Conservation (phyloP, 257 asterid genomes). For the Salvia splendens region DNA sequence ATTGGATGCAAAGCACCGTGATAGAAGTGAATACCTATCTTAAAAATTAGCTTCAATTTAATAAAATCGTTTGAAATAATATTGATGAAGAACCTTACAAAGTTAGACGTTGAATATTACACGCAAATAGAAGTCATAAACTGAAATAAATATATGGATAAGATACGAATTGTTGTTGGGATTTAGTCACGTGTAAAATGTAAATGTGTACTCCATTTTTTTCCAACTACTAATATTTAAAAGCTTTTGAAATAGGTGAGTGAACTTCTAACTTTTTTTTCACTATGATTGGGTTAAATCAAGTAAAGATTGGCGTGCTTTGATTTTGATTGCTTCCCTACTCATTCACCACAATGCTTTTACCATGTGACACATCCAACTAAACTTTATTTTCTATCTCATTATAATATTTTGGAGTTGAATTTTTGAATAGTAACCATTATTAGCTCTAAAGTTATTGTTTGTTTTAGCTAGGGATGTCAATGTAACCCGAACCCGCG, state of each 20-base stretch:
- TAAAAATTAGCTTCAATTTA: too few relatives aligned
- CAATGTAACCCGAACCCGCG: too few relatives aligned
- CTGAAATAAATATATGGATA: background rate
- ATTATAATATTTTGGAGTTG: background rate
- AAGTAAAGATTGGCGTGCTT: constrained; percentile 24
- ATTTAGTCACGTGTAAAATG: constrained; percentile 8
- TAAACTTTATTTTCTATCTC: background rate
- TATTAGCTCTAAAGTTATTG: too few relatives aligned
- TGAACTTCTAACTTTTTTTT: background rate
- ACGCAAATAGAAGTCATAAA: background rate
- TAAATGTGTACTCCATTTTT: background rate
- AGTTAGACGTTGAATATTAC: too few relatives aligned
- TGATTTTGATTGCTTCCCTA: constrained; percentile 9
- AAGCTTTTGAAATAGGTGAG: background rate
- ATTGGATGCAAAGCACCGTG: too few relatives aligned
- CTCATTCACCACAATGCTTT: constrained; percentile 10
- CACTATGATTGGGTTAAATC: background rate
- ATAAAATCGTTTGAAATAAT: too few relatives aligned
- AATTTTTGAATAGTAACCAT: background rate
- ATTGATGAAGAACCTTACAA: too few relatives aligned
- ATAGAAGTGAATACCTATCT: too few relatives aligned
- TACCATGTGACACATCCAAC: background rate
- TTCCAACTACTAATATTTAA: background rate
- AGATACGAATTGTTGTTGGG: background rate
- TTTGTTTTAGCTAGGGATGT: too few relatives aligned